Evolutionary conservation across 768 basidiomycete genomes (phyloP).

Genomic region (Galerina marginata): DNA sequence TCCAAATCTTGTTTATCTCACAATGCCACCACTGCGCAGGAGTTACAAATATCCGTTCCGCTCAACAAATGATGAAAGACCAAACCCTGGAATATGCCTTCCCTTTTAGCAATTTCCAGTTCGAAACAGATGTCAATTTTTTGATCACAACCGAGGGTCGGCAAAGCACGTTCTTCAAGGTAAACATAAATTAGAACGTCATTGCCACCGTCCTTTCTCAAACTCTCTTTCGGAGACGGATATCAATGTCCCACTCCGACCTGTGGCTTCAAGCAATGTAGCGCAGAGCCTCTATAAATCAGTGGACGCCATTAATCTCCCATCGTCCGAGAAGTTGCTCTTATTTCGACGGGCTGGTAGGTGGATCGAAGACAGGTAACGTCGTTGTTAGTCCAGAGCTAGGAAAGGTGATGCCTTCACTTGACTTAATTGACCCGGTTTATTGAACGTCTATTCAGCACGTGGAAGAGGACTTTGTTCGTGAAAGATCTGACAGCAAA

Average conservation of each 20-base stretch:
- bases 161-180: conserved; percentile 78
- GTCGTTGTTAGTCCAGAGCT: conserved; percentile 57
- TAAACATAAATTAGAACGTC: conserved; percentile 25
- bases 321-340: conserved; percentile 50
- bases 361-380: conserved; percentile 63
- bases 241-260: conserved; percentile 55
- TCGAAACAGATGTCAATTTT: conserved; percentile 76
- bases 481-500: conserved; percentile 39
- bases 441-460: conserved; percentile 44
- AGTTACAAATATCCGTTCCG: conserved; percentile 61
- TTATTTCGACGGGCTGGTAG: conserved; percentile 63
- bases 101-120: conserved; percentile 75
- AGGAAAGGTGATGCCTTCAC: conserved; percentile 57
- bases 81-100: conserved; percentile 79
- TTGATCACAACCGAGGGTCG: conserved; percentile 66
- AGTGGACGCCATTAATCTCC: conserved; percentile 47
- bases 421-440: background rate
- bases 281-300: conserved; percentile 53
- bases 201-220: background rate
- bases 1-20: background rate
- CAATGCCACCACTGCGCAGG: conserved; percentile 42
- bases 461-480: conserved; percentile 79
- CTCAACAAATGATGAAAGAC: conserved; percentile 65
- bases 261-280: conserved; percentile 15
- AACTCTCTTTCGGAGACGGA: conserved; percentile 51